Conservation (phyloP, 176 grass and related monocot species). For the Triticum timopheevii region DNA sequence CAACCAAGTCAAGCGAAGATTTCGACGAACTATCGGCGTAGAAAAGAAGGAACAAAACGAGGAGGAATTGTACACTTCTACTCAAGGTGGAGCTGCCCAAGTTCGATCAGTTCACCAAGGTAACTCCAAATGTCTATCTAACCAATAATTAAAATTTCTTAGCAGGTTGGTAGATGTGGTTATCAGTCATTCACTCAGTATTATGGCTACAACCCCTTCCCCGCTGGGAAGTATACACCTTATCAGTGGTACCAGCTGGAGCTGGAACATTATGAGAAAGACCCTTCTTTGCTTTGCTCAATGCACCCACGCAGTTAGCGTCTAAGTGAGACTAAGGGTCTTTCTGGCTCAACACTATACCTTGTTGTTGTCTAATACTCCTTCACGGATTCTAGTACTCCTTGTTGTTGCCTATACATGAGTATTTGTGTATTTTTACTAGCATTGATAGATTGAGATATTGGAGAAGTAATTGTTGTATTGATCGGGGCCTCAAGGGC, state of each 20-base stretch:
- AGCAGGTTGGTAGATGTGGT: not conserved
- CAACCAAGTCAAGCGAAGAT: not conserved
- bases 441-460: too few species aligned
- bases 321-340: too few species aligned
- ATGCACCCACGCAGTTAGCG: too few species aligned
- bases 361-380: not conserved
- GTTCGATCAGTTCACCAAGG: not conserved
- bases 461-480: too few species aligned
- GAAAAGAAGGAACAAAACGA: not conserved
- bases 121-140: slow-evolving; percentile 13
- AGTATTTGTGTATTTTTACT: not conserved
- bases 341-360: not conserved
- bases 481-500: too few species aligned
- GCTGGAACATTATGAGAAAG: not conserved
- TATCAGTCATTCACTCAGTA: not conserved
- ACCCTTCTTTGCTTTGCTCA: not conserved
- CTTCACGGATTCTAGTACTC: not conserved
- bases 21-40: not conserved
- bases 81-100: not conserved
- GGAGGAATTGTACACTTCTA: not conserved
- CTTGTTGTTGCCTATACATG: not conserved
- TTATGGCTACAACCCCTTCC: not conserved
- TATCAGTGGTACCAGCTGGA: not conserved
- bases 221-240: not conserved
- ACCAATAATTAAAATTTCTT: not conserved